A percentile compares a stretch with the other conserved stretches of the same genome.
These are phyloP conservation scores for Discostella pseudostelligera DNA, from an alignment of 108 stramenopile genomes.

Conservation along the genomic window DNA sequence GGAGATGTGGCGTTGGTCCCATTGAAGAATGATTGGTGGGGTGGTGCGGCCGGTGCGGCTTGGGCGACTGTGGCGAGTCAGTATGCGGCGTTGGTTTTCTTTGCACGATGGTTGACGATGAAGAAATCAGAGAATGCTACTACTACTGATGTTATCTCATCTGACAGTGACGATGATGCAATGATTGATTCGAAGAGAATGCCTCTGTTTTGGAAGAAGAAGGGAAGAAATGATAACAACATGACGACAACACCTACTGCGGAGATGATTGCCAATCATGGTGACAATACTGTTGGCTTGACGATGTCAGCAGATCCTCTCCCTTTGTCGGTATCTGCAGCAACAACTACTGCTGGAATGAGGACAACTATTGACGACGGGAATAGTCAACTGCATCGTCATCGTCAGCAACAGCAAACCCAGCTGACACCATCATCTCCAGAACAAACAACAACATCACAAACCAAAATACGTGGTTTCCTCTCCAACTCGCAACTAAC, in stretches of 20 bases:
- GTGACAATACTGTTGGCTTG: too few species aligned
- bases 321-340: too few species aligned
- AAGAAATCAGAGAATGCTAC: not conserved
- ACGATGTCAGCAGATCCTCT: too few species aligned
- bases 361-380: too few species aligned
- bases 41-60: slow-evolving; percentile 84
- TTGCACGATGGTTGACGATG: slow-evolving; percentile 62
- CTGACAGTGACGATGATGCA: not conserved
- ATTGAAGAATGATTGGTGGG: slow-evolving; percentile 27
- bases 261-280: too few species aligned
- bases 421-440: not conserved
- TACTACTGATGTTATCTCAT: too few species aligned
- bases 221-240: not conserved
- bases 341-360: too few species aligned
- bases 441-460: not conserved
- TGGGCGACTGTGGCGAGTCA: slow-evolving; percentile 89
- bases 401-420: slow-evolving; percentile 10
- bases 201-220: not conserved
- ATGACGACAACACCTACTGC: not conserved
- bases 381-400: too few species aligned
- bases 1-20: slow-evolving; percentile 75
- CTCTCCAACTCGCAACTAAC: slow-evolving; percentile 29
- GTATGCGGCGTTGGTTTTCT: slow-evolving; percentile 71
- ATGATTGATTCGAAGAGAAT: not conserved
- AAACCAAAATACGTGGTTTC: slow-evolving; percentile 32